Percentiles rank a stretch among this genome's conserved stretches.
Evolutionary conservation across 495 filamentous ascomycete species (phyloP).

Genomic region (Lepidopterella palustris): DNA sequence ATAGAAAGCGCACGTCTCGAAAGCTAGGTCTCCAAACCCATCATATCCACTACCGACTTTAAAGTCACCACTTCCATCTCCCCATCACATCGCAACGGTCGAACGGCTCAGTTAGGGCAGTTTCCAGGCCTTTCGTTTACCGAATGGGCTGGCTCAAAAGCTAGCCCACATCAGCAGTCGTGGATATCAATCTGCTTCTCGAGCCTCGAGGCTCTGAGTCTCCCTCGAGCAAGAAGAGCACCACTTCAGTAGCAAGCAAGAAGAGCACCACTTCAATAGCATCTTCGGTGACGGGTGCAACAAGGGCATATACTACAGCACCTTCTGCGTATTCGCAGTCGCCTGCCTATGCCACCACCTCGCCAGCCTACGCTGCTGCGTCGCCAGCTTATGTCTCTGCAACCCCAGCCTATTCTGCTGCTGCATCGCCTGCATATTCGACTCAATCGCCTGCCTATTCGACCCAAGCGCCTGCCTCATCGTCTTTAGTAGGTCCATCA

Average conservation of each 20-base stretch:
- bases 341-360: conserved; percentile 17
- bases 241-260: conserved; percentile 33
- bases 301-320: conserved; percentile 23
- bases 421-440: not conserved
- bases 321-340: conserved; percentile 27
- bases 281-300: conserved; percentile 24
- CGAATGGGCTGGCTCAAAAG: conserved; percentile 29
- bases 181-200: conserved; percentile 84
- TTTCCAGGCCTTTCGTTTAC: conserved; percentile 6
- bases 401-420: conserved; percentile 16
- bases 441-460: conserved; percentile 16
- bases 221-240: conserved; percentile 41
- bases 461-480: conserved; percentile 6
- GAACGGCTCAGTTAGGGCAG: conserved; percentile 2
- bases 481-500: conserved; percentile 4
- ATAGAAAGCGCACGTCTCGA: not conserved
- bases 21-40: conserved; percentile 9
- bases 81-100: not conserved
- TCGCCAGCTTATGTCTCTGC: conserved; percentile 24
- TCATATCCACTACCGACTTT: conserved; percentile 5
- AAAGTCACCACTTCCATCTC: not conserved
- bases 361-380: conserved; percentile 15
- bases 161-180: conserved; percentile 53
- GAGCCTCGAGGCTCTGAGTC: conserved; percentile 75
- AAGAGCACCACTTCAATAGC: conserved; percentile 29